Evolutionary conservation across 768 basidiomycete genomes (phyloP).

Genomic region (Pleurotus giganteus): DNA sequence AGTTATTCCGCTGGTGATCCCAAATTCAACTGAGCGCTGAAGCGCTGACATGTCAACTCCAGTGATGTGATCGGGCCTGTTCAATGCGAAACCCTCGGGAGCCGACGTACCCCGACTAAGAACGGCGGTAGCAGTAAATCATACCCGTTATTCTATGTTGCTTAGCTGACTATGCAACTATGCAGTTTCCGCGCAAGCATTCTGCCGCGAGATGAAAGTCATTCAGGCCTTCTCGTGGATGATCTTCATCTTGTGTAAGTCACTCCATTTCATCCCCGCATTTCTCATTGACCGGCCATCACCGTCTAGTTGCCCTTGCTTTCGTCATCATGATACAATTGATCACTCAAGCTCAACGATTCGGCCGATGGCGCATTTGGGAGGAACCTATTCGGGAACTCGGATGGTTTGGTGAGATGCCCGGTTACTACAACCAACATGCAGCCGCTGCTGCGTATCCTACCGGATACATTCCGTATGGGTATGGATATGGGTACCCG

Average conservation of each 20-base stretch:
- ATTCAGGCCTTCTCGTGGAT: slow-evolving; percentile 80
- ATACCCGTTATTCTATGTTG: neutral
- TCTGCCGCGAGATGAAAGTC: slow-evolving; percentile 80
- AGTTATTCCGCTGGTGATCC: slow-evolving; percentile 18
- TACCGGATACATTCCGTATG: slow-evolving; percentile 29
- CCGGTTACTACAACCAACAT: slow-evolving; percentile 54
- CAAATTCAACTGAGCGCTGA: slow-evolving; percentile 1
- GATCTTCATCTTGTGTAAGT: slow-evolving; percentile 44
- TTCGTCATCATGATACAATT: slow-evolving; percentile 57
- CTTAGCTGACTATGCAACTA: slow-evolving; percentile 9
- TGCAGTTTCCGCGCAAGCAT: slow-evolving; percentile 52
- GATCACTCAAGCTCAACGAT: slow-evolving; percentile 50
- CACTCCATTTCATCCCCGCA: neutral
- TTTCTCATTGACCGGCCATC: slow-evolving; percentile 19
- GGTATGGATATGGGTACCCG: slow-evolving; percentile 29
- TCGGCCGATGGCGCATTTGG: slow-evolving; percentile 57
- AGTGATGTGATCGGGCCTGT: slow-evolving; percentile 70
- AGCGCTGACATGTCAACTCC: neutral
- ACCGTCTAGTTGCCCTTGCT: slow-evolving; percentile 36
- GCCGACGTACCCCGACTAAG: slow-evolving; percentile 45
- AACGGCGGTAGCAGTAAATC: slow-evolving; percentile 54
- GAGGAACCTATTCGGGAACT: slow-evolving; percentile 61
- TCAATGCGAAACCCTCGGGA: slow-evolving; percentile 54
- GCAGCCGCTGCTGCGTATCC: slow-evolving; percentile 26
- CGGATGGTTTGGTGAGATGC: slow-evolving; percentile 75